Evolutionary conservation across 305 asterid genomes (phyloP).

Genomic region (Lippia alba): DNA sequence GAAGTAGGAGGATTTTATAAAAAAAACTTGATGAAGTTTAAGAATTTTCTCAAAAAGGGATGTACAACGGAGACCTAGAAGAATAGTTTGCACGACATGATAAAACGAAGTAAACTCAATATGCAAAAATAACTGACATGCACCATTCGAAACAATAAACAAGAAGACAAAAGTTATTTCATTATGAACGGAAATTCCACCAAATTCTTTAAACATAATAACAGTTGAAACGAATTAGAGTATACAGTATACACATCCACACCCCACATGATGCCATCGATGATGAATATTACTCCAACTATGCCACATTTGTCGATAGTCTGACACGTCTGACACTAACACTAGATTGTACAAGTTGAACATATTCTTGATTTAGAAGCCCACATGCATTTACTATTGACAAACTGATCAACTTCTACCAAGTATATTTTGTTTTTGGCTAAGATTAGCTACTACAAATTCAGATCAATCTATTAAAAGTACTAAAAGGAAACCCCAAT

Average conservation of each 20-base stretch:
- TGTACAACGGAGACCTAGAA: background rate
- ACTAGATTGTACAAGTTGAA: constrained; percentile 2
- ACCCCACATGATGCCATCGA: background rate
- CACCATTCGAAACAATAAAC: constrained; percentile 1
- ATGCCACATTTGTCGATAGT: background rate
- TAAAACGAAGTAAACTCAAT: background rate
- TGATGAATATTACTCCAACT: background rate
- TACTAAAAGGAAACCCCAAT: background rate
- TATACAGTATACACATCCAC: background rate
- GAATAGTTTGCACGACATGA: background rate
- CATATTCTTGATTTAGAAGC: background rate
- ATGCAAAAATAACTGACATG: background rate
- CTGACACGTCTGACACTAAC: too few species aligned
- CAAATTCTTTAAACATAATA: background rate
- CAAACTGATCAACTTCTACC: constrained; percentile 1
- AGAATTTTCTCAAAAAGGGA: constrained; percentile 5
- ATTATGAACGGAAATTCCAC: background rate
- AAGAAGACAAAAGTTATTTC: background rate
- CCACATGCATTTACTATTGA: background rate
- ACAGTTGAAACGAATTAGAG: background rate
- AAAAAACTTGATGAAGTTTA: background rate
- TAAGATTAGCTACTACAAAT: background rate
- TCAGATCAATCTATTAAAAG: constrained; percentile 1
- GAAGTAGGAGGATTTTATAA: background rate
- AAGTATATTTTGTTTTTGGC: background rate